These are phyloP conservation scores for Quercus lobata DNA, from an alignment of 331 rosid species.

Conservation along the genomic window DNA sequence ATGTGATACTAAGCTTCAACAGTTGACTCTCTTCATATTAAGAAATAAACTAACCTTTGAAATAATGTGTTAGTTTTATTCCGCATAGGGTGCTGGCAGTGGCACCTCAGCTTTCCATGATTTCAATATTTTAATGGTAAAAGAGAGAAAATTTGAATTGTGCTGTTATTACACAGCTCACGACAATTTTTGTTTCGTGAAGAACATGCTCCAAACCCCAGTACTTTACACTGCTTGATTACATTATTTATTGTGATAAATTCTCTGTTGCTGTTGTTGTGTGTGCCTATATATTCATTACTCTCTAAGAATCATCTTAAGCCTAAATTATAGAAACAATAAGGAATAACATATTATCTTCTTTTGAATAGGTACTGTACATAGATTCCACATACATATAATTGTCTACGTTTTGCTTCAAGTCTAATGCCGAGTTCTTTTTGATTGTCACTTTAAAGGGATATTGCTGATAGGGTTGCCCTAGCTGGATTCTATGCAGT, in stretches of 20 bases:
- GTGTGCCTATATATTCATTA: neutral
- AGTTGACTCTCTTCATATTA: too few relatives aligned
- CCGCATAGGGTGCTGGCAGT: too few relatives aligned
- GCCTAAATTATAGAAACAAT: neutral
- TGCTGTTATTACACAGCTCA: neutral
- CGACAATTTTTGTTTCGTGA: neutral
- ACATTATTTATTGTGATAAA: neutral
- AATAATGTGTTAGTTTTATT: too few relatives aligned
- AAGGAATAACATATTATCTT: neutral
- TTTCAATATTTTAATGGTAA: neutral
- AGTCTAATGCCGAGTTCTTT: neutral
- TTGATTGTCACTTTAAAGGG: neutral
- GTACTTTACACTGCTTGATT: too few relatives aligned
- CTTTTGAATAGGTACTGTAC: neutral
- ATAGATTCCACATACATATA: neutral
- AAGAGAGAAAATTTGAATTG: too few relatives aligned
- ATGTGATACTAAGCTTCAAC: too few relatives aligned
- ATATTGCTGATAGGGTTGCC: constrained; percentile 2
- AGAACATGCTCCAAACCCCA: neutral
- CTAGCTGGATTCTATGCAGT: neutral
- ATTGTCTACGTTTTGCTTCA: neutral
- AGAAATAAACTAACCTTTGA: too few relatives aligned
- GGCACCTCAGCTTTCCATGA: too few relatives aligned
- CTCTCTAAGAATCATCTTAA: neutral
- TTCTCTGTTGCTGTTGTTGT: neutral